Evolutionary conservation across 1,284 basidiomycete species (phyloP), one percentile per base, ranked within the genome.

Genomic region (Farysia itapuensis): DNA sequence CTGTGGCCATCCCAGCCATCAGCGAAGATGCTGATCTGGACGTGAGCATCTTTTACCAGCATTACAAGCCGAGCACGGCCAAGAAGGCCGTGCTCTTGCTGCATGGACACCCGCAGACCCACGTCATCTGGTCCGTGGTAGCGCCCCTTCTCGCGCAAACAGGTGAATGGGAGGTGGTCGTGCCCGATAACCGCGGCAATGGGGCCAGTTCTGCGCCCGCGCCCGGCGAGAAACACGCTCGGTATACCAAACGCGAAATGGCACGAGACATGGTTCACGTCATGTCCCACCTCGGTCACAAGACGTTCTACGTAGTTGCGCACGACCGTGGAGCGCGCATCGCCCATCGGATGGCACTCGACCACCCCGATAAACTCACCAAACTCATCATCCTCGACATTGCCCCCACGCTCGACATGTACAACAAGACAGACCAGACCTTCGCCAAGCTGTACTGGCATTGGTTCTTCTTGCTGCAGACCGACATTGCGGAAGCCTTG

Each of bases 281-380:
- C 12, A 78, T 78, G 78, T 43, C 64, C n/a, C 43, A 64, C 15
- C 49, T 77, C 13, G 73, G 75, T 8, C 40, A 53, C 26, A 64
- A 67, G 18, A 41, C 46, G 8, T 78, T 79, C 54, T 49, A 47
- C 13, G 40, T 79, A 5, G 53, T 79, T 2, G 74, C 63, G 0
- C 78, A 79, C 44, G 78, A 79, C 51, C 57, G 78, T n/a, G 78
- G 78, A n/a, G 78, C 72, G 3, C 61, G 78, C 29, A 77, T 79
- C 7, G 70, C 77, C 2, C 78, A 79, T 60, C 65, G 78, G 12
- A 44, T 79, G 18, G 74, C 67, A 0, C 41, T 79, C 2, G 78
- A 79, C 57, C 56, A 74, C 39, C 75, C 75, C 1, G 52, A 67
- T 1, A 52, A 37, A 2, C 67, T 79, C 5, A 39, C 57, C n/a